Base-by-base conservation (phyloP, 495 filamentous ascomycete species). In the Penicillium canescens region DNA sequence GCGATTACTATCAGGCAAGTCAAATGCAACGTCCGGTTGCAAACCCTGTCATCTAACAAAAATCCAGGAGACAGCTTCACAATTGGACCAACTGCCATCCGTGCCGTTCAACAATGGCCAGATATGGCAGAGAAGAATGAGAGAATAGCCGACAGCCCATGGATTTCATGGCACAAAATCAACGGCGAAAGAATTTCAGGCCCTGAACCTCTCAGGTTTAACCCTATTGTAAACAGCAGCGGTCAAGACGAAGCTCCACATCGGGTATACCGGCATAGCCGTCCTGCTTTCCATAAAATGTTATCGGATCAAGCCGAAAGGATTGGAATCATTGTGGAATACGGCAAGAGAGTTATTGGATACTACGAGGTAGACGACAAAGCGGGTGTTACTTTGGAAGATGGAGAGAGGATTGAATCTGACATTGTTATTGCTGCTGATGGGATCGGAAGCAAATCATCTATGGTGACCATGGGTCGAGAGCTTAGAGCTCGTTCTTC, bases 381-480 rank as follows among this genome's bases (percentile, higher is more conserved):
- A 52, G 78, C 67, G 0, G 73, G 77, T 10, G 72, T 77, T 18
- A 53, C 77, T 0, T 74, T 76, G 0, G 68, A 79, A 34, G 57
- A 75, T 35, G 80, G 74, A 9, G 63, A 74, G 46, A 63, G 39
- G 6, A 73, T 67, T 48, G 74, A 78, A 51, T 81, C 81, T 6
- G 78, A 84, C 60, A 47, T 83, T 3, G 76, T 84, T 3, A 74
- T 84, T 52, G 80, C 81, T 11, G 79, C 81, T 2, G 81, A 84
- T 69, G 81, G 80, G 13, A 69, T 83, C 6, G 76, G 78, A 10
- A 75, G 77, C 34, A 77, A 76, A 55, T 79, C 79, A 13, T 71
- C 76, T 42, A 72, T 65, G 34, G 56, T 81, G 1, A 75, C 80
- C 3, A 42, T 60, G 39, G 56, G 56, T 10, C 31, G 48, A 11